Percentiles rank a stretch among this genome's conserved stretches.
Evolutionary conservation across 2,329 filamentous ascomycete species (phyloP).

Genomic region (Trichoderma koningii): DNA sequence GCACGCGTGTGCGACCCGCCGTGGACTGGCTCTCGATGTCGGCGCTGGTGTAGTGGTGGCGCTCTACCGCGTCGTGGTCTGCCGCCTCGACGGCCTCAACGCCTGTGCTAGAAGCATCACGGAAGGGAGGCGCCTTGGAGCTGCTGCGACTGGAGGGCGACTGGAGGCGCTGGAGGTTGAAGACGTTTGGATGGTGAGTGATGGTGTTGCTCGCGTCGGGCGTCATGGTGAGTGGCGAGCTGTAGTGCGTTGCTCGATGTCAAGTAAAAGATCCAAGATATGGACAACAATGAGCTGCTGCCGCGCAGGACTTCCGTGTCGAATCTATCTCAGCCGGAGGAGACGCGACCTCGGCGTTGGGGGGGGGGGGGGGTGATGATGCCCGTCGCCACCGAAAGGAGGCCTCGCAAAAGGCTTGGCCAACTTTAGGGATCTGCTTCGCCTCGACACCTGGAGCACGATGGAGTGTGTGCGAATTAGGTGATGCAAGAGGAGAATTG

Average conservation of each 20-base stretch:
- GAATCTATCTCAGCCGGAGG: neutral
- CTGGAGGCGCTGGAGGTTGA: conserved; percentile 44
- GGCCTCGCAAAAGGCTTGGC: conserved; percentile 15
- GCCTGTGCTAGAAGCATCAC: conserved; percentile 49
- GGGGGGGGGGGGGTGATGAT: conserved; percentile 4
- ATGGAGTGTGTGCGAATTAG: too few species aligned
- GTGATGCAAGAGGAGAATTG: neutral
- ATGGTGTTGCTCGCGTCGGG: conserved; percentile 46
- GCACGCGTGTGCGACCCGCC: conserved; percentile 47
- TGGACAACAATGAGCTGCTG: too few species aligned
- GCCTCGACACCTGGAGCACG: neutral
- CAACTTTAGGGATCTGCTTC: neutral
- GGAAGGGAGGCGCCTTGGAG: conserved; percentile 35
- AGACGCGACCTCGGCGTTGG: conserved; percentile 4
- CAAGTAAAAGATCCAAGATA: neutral
- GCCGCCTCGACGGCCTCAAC: conserved; percentile 44
- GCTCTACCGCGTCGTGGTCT: conserved; percentile 46
- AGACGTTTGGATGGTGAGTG: conserved; percentile 50
- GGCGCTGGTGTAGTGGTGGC: conserved; percentile 44
- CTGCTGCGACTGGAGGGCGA: conserved; percentile 35
- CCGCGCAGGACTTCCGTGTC: too few species aligned
- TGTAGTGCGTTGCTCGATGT: neutral
- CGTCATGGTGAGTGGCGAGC: conserved; percentile 39
- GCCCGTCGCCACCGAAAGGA: conserved; percentile 6
- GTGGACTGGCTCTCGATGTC: conserved; percentile 55